phyloP scores from a whole-genome alignment of 2,329 filamentous ascomycete species.

The Colletotrichum sp. region DNA sequence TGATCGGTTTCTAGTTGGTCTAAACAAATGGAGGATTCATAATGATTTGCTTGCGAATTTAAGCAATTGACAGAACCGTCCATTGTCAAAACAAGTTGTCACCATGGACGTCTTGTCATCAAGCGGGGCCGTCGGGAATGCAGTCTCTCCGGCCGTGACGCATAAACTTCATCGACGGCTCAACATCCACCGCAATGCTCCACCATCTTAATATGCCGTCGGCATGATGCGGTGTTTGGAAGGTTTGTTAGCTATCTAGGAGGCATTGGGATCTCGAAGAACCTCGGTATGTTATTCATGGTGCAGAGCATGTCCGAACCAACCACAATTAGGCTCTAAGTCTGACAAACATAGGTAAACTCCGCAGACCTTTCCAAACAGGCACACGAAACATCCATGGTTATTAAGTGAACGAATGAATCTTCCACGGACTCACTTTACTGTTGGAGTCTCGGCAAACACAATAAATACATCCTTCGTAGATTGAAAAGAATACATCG shows the following conservation, averaged over 20 bases:
- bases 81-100: background rate
- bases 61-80: background rate
- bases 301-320: background rate
- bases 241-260: background rate
- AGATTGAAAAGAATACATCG: background rate
- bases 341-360: background rate
- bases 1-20: background rate
- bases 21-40: too few species aligned
- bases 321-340: background rate
- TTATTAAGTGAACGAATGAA: background rate
- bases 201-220: background rate
- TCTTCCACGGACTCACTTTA: background rate
- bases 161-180: background rate
- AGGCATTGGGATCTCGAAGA: background rate
- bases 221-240: background rate
- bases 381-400: accelerated
- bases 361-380: background rate
- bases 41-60: background rate
- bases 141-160: background rate
- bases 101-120: background rate
- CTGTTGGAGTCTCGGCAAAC: background rate
- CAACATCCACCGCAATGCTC: background rate
- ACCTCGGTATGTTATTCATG: background rate
- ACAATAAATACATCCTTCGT: background rate
- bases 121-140: background rate